phyloP scores from a whole-genome alignment of 2,329 filamentous ascomycete genomes.

The Diaporthe sp. region DNA sequence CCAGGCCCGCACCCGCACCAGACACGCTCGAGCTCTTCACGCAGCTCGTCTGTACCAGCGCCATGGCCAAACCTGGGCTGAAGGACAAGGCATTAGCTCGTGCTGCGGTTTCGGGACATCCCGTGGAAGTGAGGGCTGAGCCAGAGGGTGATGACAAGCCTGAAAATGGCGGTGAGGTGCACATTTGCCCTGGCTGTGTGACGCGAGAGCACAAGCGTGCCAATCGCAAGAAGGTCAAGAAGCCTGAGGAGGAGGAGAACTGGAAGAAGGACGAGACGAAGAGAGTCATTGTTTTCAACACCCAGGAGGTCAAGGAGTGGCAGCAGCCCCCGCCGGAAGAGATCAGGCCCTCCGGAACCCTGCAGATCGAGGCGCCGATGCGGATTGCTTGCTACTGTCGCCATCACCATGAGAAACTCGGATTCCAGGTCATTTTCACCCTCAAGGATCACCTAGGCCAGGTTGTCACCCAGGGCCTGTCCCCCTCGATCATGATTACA shows the following conservation, averaged over 20 bases:
- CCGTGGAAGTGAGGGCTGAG: constrained; percentile 46
- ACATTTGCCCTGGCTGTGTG: constrained; percentile 93
- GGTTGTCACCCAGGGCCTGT: constrained; percentile 86
- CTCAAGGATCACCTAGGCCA: constrained; percentile 85
- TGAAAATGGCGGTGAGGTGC: constrained; percentile 91
- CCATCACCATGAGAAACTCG: constrained; percentile 93
- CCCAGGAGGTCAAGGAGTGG: constrained; percentile 88
- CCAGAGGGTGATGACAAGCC: constrained; percentile 77
- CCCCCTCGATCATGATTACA: constrained; percentile 93
- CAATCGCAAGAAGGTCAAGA: constrained; percentile 92
- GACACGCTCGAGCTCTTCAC: constrained; percentile 86
- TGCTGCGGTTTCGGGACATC: constrained; percentile 60
- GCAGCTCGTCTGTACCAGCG: constrained; percentile 90
- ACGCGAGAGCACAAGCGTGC: constrained; percentile 91
- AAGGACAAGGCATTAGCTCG: constrained; percentile 76
- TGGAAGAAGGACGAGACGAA: constrained; percentile 86
- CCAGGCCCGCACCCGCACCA: constrained; percentile 72
- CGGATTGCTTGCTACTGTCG: constrained; percentile 97
- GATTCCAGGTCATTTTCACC: constrained; percentile 94
- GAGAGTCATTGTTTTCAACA: constrained; percentile 92
- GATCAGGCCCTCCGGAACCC: constrained; percentile 66
- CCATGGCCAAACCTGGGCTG: constrained; percentile 81
- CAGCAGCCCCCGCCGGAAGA: constrained; percentile 68
- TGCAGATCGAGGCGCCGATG: constrained; percentile 90
- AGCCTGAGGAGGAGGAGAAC: constrained; percentile 89